Conservation (phyloP, 805 yeast genomes). For the Cyberlindnera mississippiensis region DNA sequence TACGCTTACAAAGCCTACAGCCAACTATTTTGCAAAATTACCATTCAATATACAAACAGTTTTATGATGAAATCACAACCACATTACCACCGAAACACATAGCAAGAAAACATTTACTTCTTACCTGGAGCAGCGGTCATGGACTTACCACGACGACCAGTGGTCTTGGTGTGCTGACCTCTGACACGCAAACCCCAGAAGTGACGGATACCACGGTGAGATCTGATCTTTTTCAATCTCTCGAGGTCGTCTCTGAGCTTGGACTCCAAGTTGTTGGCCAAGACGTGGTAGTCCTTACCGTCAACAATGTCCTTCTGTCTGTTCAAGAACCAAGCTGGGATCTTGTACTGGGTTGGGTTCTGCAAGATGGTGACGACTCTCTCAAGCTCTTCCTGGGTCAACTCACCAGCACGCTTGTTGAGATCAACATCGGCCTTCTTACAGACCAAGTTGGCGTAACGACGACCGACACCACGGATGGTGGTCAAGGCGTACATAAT, state of each 20-base stretch:
- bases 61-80: constrained; percentile 11
- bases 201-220: constrained; percentile 99
- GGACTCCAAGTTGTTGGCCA: constrained; percentile 98
- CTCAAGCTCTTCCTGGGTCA: constrained; percentile 99
- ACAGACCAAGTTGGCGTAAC: constrained; percentile 99
- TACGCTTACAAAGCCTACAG: too few species aligned
- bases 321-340: constrained; percentile 99
- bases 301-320: constrained; percentile 98
- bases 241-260: constrained; percentile 99
- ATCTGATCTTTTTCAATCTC: constrained; percentile 99
- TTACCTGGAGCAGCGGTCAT: constrained; percentile 13
- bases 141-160: constrained; percentile 85
- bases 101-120: constrained; percentile 5
- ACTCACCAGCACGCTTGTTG: constrained; percentile 99
- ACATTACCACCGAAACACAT: constrained; percentile 1
- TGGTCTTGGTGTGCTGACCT: constrained; percentile 99
- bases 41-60: constrained; percentile 19
- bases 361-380: constrained; percentile 99
- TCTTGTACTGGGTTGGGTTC: constrained; percentile 98
- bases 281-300: constrained; percentile 98
- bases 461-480: constrained; percentile 99
- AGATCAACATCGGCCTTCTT: constrained; percentile 99
- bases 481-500: constrained; percentile 99
- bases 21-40: constrained; percentile 7
- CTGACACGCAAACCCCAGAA: constrained; percentile 99